These are phyloP conservation scores for Yarrowia sp. DNA, from an alignment of 805 yeast species.

Conservation along the genomic window DNA sequence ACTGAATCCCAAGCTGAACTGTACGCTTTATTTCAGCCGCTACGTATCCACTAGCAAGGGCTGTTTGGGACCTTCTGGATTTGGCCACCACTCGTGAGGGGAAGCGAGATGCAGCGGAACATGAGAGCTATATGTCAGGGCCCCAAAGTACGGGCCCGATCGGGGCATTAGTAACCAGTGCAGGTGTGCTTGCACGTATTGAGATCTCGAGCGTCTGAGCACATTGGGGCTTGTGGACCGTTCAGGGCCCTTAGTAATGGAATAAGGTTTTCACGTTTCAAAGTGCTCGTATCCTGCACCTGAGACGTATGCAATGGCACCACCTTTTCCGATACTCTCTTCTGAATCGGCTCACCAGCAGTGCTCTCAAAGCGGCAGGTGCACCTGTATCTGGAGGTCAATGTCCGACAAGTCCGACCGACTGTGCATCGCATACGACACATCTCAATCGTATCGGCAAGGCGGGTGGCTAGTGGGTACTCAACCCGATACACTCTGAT, in stretches of 20 bases:
- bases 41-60: neutral
- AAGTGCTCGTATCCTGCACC: neutral
- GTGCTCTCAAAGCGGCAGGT: neutral
- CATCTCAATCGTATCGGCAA: too few relatives aligned
- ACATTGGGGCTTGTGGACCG: too few relatives aligned
- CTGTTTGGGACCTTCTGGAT: neutral
- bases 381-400: neutral
- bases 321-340: neutral
- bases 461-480: too few relatives aligned
- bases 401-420: neutral
- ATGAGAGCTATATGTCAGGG: neutral
- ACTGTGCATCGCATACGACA: too few relatives aligned
- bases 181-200: neutral
- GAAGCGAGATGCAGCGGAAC: constrained; percentile 9
- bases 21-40: too few relatives aligned
- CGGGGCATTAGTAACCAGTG: neutral
- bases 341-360: neutral
- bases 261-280: neutral
- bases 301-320: constrained; percentile 4
- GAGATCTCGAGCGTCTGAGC: too few relatives aligned
- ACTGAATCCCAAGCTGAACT: too few relatives aligned
- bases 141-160: neutral
- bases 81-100: neutral
- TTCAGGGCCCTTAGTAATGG: neutral
- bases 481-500: too few relatives aligned